Evolutionary conservation across 2,329 filamentous ascomycete genomes (phyloP), one percentile per base, ranked within the genome.

Genomic region (Cladophialophora chaetospira): DNA sequence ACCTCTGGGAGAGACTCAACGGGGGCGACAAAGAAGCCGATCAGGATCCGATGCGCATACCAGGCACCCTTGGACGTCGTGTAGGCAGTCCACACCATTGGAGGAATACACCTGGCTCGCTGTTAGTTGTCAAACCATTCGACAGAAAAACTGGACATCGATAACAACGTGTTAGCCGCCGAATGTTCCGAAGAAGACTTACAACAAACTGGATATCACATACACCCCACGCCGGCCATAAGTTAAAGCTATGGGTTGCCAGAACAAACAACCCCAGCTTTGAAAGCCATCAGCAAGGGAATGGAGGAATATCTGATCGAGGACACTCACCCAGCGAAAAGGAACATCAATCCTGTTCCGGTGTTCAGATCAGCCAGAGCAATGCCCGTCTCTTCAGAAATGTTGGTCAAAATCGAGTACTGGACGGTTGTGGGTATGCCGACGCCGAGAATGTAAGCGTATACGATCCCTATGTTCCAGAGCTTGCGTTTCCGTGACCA

Each of bases 171-270:
- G n/a, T n/a, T n/a, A n/a, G n/a, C n/a, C n/a, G n/a, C n/a, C n/a
- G n/a, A n/a, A n/a, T n/a, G n/a, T n/a, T n/a, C n/a, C n/a, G n/a
- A n/a, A n/a, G n/a, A n/a, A n/a, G n/a, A n/a, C n/a, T n/a, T n/a
- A n/a, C 26, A 47, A 21, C n/a, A 75, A 52, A 29, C 67, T 66
- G 3, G 62, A 62, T 10, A 65, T 40, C 3, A 66, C 48, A 45
- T 65, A 67, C 11, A 64, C 61, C 1, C 58, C 57, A 2, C 65
- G 56, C 44, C 60, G 60, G 19, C 76, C 76, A 63, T 75, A 78
- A 26, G 75, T 71, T 59, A 77, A 63, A 2, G 76, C 75, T 49
- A 78, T 72, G 0, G 76, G 75, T 57, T 79, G 76, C 75, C 75
- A 78, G 44, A 78, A 73, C 1, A 78, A 53, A 17, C 75, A 65